Conservation (phyloP, 441 rosid genomes). For the Gossypium lobatum region DNA sequence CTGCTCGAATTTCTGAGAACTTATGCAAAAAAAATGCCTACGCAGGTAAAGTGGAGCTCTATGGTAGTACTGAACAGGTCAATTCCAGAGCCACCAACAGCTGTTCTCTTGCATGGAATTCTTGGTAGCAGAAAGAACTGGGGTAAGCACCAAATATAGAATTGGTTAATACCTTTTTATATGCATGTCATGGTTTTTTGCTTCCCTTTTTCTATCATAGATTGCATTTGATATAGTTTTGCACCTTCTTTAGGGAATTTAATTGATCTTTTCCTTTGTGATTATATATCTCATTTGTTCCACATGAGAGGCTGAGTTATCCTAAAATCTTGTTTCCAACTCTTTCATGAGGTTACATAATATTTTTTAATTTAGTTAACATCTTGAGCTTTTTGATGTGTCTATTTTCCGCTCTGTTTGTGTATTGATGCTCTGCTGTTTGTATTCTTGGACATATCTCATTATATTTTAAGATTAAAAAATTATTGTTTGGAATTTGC, state of each 20-base stretch:
- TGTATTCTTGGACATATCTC: neutral
- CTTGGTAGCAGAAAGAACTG: slow-evolving; percentile 87
- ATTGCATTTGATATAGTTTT: neutral
- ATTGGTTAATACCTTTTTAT: neutral
- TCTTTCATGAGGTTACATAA: neutral
- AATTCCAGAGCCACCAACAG: slow-evolving; percentile 80
- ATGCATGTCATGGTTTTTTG: neutral
- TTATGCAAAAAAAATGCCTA: neutral
- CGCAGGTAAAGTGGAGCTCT: slow-evolving; percentile 81
- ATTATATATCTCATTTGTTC: neutral
- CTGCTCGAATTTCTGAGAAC: neutral
- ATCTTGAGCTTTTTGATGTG: neutral
- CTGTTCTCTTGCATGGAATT: slow-evolving; percentile 90
- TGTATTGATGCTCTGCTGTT: neutral
- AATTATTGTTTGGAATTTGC: slow-evolving; percentile 3
- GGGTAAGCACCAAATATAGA: slow-evolving; percentile 42
- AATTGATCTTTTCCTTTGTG: neutral
- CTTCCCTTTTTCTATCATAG: neutral
- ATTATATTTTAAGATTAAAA: neutral
- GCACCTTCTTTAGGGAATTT: neutral
- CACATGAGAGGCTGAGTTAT: neutral
- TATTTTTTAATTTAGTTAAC: neutral
- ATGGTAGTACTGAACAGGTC: slow-evolving; percentile 46
- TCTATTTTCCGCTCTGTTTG: neutral
- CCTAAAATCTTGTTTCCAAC: neutral